phyloP scores from a whole-genome alignment of 306 rosid genomes.

The Cucurbita moschata region DNA sequence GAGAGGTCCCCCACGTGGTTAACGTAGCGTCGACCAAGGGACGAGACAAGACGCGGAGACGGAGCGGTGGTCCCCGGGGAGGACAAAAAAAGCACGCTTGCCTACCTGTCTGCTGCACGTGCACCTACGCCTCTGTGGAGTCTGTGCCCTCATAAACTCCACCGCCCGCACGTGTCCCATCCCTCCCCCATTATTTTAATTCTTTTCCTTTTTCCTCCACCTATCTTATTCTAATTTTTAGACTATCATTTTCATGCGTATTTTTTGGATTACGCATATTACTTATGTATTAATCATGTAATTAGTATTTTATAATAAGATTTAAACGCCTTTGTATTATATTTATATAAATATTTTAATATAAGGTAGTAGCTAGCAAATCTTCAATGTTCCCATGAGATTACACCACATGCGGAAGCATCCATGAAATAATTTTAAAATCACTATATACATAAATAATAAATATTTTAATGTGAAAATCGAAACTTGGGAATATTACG shows the following conservation, averaged over 20 bases:
- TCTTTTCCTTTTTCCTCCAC: too few relatives aligned
- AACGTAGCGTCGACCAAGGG: slow-evolving; percentile 10
- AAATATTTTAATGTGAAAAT: neutral
- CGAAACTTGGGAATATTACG: neutral
- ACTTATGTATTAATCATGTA: neutral
- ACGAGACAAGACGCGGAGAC: neutral
- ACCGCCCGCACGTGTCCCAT: slow-evolving; percentile 15
- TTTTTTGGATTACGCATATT: neutral
- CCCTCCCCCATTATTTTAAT: neutral
- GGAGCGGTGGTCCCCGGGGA: slow-evolving; percentile 22
- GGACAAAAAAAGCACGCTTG: slow-evolving; percentile 2
- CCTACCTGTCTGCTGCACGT: slow-evolving; percentile 24
- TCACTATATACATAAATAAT: neutral
- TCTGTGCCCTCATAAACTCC: slow-evolving; percentile 2
- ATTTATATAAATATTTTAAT: neutral
- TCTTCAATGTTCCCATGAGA: neutral
- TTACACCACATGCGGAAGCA: neutral
- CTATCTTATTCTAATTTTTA: too few relatives aligned
- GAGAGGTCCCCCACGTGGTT: slow-evolving; percentile 10
- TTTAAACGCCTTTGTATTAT: neutral
- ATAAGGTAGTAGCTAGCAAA: neutral
- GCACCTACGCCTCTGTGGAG: slow-evolving; percentile 7
- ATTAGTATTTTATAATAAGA: neutral
- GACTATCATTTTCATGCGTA: too few relatives aligned
- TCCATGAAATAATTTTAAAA: neutral